Conservation (phyloP, 2,329 filamentous ascomycete species). For the Xylariaceae sp. region DNA sequence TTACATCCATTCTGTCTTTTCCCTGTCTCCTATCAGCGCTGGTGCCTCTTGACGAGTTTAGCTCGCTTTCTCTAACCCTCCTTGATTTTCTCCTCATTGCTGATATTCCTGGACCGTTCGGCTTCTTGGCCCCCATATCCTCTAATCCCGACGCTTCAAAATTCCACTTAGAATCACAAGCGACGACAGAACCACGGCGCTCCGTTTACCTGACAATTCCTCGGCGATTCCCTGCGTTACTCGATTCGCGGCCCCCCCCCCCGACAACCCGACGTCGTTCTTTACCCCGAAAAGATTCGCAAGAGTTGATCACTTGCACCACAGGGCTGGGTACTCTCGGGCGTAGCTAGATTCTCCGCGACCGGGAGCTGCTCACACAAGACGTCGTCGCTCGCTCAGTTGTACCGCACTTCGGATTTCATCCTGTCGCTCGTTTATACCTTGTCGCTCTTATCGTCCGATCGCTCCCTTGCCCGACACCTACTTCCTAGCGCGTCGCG, state of each 20-base stretch:
- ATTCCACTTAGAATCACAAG: too few species aligned
- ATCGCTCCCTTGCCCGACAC: conserved; percentile 1
- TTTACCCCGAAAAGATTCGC: too few species aligned
- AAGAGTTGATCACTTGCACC: too few species aligned
- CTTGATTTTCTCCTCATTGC: conserved; percentile 6
- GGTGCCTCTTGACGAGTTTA: conserved; percentile 1
- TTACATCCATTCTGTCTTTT: conserved; percentile 8
- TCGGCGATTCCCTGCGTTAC: too few species aligned
- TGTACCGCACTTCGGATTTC: conserved; percentile 1
- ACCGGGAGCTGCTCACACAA: too few species aligned
- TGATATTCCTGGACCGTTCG: conserved; percentile 1
- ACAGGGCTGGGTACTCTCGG: too few species aligned
- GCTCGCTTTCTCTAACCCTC: conserved; percentile 7
- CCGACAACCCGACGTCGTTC: too few species aligned
- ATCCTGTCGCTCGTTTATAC: conserved; percentile 19
- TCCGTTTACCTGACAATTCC: too few species aligned
- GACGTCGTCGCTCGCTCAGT: conserved; percentile 15
- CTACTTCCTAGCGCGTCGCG: conserved; percentile 2
- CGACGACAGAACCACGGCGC: too few species aligned
- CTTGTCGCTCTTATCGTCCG: neutral
- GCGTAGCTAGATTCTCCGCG: too few species aligned
- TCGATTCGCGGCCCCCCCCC: too few species aligned
- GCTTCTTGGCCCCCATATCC: conserved; percentile 11
- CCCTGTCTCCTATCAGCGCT: conserved; percentile 6
- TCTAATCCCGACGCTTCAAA: conserved; percentile 11